A percentile compares a stretch with the other conserved stretches of the same genome.
Conservation (phyloP, 169 alveolate species). For the Cryptosporidium baileyi region DNA sequence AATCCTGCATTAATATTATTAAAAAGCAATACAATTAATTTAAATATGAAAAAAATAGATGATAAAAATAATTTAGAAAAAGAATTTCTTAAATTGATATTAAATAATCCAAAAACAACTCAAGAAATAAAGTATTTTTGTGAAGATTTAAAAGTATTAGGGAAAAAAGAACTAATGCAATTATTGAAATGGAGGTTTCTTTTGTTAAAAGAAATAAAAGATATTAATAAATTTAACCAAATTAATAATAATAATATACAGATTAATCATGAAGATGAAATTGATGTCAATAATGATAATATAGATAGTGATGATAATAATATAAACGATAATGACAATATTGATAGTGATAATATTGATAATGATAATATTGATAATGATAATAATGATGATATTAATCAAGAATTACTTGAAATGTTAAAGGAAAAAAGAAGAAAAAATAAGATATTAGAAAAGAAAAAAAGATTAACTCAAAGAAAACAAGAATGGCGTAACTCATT, state of each 20-base stretch:
- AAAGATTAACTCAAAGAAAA: conserved; percentile 73
- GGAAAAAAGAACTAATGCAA: conserved; percentile 83
- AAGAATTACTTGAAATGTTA: conserved; percentile 70
- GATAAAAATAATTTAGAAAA: conserved; percentile 62
- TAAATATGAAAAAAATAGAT: conserved; percentile 66
- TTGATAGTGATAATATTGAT: conserved; percentile 67
- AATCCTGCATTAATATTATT: conserved; percentile 81
- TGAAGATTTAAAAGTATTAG: conserved; percentile 81
- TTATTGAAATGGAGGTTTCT: conserved; percentile 87
- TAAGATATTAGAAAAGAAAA: conserved; percentile 74
- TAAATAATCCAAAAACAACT: conserved; percentile 78
- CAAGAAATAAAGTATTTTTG: conserved; percentile 80
- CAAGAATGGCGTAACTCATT: conserved; percentile 62
- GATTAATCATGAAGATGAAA: conserved; percentile 69
- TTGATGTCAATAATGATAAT: conserved; percentile 71
- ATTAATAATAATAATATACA: conserved; percentile 51
- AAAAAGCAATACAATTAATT: conserved; percentile 74
- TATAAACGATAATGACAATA: conserved; percentile 70
- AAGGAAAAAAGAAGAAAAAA: conserved; percentile 77
- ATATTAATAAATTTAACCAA: conserved; percentile 1
- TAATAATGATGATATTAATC: conserved; percentile 72
- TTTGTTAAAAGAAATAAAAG: conserved; percentile 46
- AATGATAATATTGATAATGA: conserved; percentile 73
- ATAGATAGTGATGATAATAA: conserved; percentile 72
- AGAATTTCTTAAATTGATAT: conserved; percentile 61